Base-by-base conservation (phyloP, 1,284 basidiomycete genomes). In the Leucoagaricus sp. region DNA sequence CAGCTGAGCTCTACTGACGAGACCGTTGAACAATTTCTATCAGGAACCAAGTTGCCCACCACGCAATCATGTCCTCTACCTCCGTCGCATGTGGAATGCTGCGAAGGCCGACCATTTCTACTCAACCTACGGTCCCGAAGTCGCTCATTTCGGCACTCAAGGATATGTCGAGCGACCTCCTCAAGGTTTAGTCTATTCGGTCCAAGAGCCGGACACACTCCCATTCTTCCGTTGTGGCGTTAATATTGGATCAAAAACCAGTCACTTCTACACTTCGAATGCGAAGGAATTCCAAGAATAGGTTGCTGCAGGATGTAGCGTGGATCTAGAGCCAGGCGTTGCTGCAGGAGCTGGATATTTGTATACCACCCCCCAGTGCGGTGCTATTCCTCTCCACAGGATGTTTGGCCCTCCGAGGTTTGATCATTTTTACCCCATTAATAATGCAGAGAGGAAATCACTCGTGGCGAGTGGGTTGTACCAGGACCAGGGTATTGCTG, bases 381-480 rank as follows among this genome's bases (percentile, higher is more conserved):
- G 28, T 17, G 34, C 55, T 28, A n/a, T 57, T 8, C 57, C 57
- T 2, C 34, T 49, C 9, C 53, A 53, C 28, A 23, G 57, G 25
- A 4, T 49, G 25, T 58, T 49, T 45, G 40, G 33, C 36, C 17
- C 6, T 4, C 8, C 23, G 25, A 13, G 12, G 5, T 17, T 23
- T 10, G 51, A 58, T 23, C 50, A 58, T 19, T 48, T 58, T 31
- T 58, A 58, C 23, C 53, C 57, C 10, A 53, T 38, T 5, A 26
- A 53, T 15, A 21, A 8, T 15, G 33, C 33, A 10, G 57, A 58
- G 26, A 26, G 46, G 9, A 23, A 58, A 13, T 42, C 34, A 21
- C 26, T 31, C 28, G 33, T 33, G 8, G 36, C 41, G 6, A 42
- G 13, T 9, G 23, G 21, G 12, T 42, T 29, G 13, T 58, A 58